phyloP scores from a whole-genome alignment of 305 asterid species.

The Ilex paraguariensis region DNA sequence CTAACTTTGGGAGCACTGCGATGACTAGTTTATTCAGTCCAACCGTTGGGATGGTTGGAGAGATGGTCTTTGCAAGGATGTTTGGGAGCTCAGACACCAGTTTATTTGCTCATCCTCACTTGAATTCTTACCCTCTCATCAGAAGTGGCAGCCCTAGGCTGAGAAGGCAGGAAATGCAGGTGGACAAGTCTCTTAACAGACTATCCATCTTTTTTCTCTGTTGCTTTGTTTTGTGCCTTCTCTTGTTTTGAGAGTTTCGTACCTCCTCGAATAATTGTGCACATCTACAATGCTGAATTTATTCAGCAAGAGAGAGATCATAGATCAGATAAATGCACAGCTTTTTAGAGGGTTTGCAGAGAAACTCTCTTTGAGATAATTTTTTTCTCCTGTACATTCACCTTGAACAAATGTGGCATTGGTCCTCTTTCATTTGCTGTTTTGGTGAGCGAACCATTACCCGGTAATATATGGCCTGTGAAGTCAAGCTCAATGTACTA shows the following conservation, averaged over 20 bases:
- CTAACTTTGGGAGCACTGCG: constrained; percentile 29
- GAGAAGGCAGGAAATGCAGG: constrained; percentile 21
- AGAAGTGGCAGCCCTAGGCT: constrained; percentile 1
- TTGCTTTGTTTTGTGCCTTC: constrained; percentile 65
- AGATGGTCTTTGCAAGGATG: constrained; percentile 52
- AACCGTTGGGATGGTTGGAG: constrained; percentile 29
- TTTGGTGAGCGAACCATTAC: too few species aligned
- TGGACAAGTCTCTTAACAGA: constrained; percentile 74
- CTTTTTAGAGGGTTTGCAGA: constrained; percentile 3
- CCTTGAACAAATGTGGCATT: not conserved
- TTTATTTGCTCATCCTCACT: constrained; percentile 18
- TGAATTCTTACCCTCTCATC: not conserved
- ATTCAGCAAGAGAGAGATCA: too few species aligned
- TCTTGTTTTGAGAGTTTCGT: constrained; percentile 44
- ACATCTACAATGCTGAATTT: not conserved
- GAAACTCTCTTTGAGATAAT: constrained; percentile 9
- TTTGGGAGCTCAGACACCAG: constrained; percentile 48
- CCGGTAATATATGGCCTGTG: not conserved
- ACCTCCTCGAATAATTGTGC: constrained; percentile 1
- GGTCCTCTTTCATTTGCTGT: not conserved
- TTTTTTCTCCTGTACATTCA: constrained; percentile 10
- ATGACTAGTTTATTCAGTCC: constrained; percentile 25
- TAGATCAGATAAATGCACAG: constrained; percentile 19
- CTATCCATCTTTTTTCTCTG: constrained; percentile 60
- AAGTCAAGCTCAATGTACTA: too few species aligned